Conservation (phyloP, 23 red algal species). For the Chondrus crispus region DNA sequence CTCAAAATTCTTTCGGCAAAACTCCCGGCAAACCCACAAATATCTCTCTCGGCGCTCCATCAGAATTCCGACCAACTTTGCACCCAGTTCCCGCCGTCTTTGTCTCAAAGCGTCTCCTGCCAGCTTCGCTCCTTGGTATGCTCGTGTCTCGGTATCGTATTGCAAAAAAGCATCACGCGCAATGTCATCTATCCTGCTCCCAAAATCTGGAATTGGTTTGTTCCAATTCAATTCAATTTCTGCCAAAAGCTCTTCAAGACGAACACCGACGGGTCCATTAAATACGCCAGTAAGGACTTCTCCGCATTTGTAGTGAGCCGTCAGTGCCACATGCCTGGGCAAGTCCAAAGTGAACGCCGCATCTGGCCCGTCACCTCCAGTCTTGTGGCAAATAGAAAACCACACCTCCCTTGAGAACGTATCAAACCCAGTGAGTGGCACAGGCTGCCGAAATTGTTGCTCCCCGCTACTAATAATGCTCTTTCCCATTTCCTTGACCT, state of each 20-base stretch:
- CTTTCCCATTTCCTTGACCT: slow-evolving; percentile 22
- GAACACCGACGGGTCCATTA: slow-evolving; percentile 5
- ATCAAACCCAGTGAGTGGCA: slow-evolving; percentile 55
- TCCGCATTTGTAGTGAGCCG: slow-evolving; percentile 44
- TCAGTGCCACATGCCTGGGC: slow-evolving; percentile 56
- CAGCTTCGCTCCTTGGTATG: neutral
- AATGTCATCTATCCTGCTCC: slow-evolving; percentile 37
- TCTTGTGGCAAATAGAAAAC: slow-evolving; percentile 39
- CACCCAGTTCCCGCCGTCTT: slow-evolving; percentile 27
- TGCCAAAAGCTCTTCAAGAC: slow-evolving; percentile 46
- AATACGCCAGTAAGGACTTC: slow-evolving; percentile 14
- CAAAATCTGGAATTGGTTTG: slow-evolving; percentile 28
- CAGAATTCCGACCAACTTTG: slow-evolving; percentile 22
- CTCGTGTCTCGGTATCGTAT: slow-evolving; percentile 34
- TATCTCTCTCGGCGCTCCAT: slow-evolving; percentile 41
- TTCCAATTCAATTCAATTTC: slow-evolving; percentile 66
- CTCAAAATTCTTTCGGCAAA: slow-evolving; percentile 63
- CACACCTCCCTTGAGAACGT: slow-evolving; percentile 45
- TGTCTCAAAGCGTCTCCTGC: slow-evolving; percentile 23
- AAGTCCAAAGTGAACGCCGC: slow-evolving; percentile 50
- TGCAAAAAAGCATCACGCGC: slow-evolving; percentile 24
- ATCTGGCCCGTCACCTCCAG: slow-evolving; percentile 48
- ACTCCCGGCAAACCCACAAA: slow-evolving; percentile 46
- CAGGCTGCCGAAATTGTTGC: slow-evolving; percentile 10
- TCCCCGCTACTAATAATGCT: slow-evolving; percentile 1